Conservation (phyloP, 805 yeast species). For the Saturnispora galanensis region DNA sequence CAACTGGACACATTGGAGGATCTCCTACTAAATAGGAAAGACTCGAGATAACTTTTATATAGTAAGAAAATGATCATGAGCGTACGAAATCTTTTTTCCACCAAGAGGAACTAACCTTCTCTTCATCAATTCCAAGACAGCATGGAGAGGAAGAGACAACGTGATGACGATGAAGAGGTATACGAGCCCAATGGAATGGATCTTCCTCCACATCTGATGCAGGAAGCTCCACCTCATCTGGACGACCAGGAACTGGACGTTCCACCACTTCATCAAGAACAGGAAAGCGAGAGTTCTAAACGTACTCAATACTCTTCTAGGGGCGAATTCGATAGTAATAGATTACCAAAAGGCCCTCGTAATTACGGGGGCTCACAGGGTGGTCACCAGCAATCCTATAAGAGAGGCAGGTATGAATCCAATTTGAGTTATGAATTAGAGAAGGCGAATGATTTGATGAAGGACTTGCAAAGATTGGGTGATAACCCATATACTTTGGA, state of each 20-base stretch:
- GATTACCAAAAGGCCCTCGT: neutral
- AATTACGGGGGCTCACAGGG: neutral
- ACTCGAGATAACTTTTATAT: neutral
- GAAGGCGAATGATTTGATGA: conserved; percentile 38
- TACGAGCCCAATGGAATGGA: conserved; percentile 1
- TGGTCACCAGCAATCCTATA: neutral
- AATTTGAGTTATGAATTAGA: conserved; percentile 17
- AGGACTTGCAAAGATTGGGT: conserved; percentile 40
- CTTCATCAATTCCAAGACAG: neutral
- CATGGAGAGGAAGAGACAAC: conserved; percentile 4
- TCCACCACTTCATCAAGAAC: conserved; percentile 5
- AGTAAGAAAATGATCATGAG: no score
- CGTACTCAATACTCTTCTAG: no score
- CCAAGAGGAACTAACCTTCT: no score
- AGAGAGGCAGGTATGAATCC: conserved; percentile 9
- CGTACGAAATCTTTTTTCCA: no score
- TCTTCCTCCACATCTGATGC: conserved; percentile 7
- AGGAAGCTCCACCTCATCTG: neutral
- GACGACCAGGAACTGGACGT: neutral
- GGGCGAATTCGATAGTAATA: neutral
- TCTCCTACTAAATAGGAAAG: conserved; percentile 2
- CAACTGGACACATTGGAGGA: conserved; percentile 28
- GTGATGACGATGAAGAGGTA: conserved; percentile 5
- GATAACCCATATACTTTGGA: conserved; percentile 32
- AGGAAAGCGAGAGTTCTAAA: neutral